Conservation (phyloP, 2,329 filamentous ascomycete species). For the Venturia nashicola region DNA sequence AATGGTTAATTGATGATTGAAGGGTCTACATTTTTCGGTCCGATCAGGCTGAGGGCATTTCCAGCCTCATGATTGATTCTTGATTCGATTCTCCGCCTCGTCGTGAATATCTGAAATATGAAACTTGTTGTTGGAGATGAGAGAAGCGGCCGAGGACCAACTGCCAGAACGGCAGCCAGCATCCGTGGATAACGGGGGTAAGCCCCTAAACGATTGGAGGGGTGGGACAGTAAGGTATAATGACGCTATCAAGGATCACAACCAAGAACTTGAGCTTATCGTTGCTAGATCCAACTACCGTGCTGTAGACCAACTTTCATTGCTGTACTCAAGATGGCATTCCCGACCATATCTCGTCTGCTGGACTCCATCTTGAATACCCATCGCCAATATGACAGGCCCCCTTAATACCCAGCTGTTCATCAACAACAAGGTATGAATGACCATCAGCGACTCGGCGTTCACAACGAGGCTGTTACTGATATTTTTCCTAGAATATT, state of each 20-base stretch:
- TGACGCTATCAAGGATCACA: background rate
- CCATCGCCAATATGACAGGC: background rate
- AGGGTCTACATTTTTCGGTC: too few species aligned
- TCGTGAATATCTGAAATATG: too few species aligned
- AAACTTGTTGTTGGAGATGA: too few species aligned
- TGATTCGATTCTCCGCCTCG: too few species aligned
- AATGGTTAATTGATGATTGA: too few species aligned
- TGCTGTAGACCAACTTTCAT: background rate
- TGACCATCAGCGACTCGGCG: background rate
- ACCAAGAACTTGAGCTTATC: background rate
- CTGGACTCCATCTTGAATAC: too few species aligned
- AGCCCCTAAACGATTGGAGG: background rate
- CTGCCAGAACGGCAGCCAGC: background rate
- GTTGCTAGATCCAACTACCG: background rate
- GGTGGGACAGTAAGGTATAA: background rate
- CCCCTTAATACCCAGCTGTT: conserved; percentile 1
- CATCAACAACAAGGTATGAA: conserved; percentile 7
- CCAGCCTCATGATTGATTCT: too few species aligned
- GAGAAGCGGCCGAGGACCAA: background rate
- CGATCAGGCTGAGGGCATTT: background rate
- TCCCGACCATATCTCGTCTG: background rate
- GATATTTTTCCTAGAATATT: background rate
- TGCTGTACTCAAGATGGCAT: background rate
- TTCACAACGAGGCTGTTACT: background rate
- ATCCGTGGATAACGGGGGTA: background rate